Conservation (phyloP, 129 eudicot genomes). For the Tanacetum coccineum region DNA sequence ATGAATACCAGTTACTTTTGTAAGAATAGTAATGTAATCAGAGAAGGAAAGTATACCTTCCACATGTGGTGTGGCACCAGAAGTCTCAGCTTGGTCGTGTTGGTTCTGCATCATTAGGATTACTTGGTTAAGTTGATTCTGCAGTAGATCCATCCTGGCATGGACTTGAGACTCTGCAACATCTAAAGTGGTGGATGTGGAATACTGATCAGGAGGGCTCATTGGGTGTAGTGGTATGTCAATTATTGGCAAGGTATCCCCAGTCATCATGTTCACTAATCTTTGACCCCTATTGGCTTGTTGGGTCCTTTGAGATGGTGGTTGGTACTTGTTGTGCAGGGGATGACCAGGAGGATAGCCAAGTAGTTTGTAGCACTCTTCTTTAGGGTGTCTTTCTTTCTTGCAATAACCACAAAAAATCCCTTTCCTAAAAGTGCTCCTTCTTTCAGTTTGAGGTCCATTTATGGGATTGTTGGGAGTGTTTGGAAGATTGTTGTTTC, state of each 20-base stretch:
- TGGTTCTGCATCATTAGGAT: not conserved
- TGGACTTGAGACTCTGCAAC: not conserved
- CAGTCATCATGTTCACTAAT: too few relatives aligned
- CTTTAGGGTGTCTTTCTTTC: not conserved
- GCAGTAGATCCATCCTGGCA: not conserved
- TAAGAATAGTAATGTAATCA: too few relatives aligned
- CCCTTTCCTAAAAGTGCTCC: not conserved
- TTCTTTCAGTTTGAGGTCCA: not conserved
- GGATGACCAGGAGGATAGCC: not conserved
- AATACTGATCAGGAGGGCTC: not conserved
- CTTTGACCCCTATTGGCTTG: too few relatives aligned
- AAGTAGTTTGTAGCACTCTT: not conserved
- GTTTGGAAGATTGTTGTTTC: too few relatives aligned
- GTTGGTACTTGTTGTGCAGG: not conserved
- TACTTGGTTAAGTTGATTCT: not conserved
- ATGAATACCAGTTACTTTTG: too few relatives aligned
- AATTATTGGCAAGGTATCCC: too few relatives aligned
- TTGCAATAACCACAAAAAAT: not conserved
- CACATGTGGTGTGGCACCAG: too few relatives aligned
- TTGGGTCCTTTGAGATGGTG: not conserved
- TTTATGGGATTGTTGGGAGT: not conserved
- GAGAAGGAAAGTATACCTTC: too few relatives aligned
- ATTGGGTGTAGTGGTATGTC: not conserved
- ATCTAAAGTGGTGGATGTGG: not conserved
- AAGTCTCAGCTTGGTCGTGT: not conserved